Percentiles rank a stretch among this genome's conserved stretches.
Conservation (phyloP, 2,329 filamentous ascomycete genomes). For the Berkeleyomyces basicola region DNA sequence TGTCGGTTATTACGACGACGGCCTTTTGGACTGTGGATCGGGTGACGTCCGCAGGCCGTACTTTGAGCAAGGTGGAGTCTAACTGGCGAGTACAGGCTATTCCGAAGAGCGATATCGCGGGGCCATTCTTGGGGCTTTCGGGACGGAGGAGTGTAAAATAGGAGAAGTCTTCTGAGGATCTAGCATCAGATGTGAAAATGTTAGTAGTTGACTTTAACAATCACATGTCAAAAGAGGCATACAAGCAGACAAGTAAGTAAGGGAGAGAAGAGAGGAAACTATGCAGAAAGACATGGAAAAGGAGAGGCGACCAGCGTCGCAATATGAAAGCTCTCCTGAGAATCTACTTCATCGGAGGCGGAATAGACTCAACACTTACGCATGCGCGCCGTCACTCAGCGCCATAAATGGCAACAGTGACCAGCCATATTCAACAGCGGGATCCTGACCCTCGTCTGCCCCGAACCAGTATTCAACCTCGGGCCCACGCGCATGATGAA, state of each 20-base stretch:
- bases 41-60: conserved; percentile 79
- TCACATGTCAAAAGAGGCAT: neutral
- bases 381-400: conserved; percentile 84
- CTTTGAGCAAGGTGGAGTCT: conserved; percentile 58
- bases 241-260: neutral
- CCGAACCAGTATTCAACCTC: conserved; percentile 92
- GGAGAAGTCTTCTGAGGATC: conserved; percentile 86
- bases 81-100: conserved; percentile 91
- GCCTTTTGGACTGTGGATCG: conserved; percentile 95
- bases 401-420: conserved; percentile 89
- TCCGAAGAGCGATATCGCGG: conserved; percentile 76
- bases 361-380: conserved; percentile 37
- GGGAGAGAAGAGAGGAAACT: neutral
- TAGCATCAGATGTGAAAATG: conserved; percentile 21
- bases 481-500: conserved; percentile 73
- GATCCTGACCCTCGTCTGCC: conserved; percentile 54
- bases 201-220: neutral
- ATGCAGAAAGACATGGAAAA: neutral
- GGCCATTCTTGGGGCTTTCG: conserved; percentile 28
- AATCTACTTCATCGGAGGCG: conserved; percentile 26
- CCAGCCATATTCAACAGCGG: conserved; percentile 77
- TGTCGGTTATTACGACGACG: conserved; percentile 86
- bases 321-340: conserved; percentile 95
- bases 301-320: neutral
- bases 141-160: conserved; percentile 83